Conservation (phyloP, 495 filamentous ascomycete genomes). For the Venustampulla echinocandica region DNA sequence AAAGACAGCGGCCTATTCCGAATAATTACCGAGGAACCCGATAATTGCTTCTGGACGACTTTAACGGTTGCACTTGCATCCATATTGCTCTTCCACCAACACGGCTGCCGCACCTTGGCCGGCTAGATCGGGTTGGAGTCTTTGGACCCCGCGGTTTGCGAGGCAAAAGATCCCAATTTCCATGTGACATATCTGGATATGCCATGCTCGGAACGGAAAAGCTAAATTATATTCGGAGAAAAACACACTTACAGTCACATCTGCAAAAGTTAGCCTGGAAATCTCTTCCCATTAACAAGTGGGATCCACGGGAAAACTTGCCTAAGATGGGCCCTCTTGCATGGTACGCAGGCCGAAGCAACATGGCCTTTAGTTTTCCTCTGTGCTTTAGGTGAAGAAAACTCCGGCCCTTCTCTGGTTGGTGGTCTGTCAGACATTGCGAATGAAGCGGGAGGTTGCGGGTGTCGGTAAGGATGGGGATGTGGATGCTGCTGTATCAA, state of each 20-base stretch:
- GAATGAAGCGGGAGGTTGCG: conserved; percentile 22
- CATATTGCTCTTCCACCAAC: not conserved
- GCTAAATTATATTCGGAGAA: conserved; percentile 6
- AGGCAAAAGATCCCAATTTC: too few species aligned
- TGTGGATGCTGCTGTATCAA: conserved; percentile 24
- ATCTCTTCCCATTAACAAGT: conserved; percentile 1
- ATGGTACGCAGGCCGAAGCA: conserved; percentile 92
- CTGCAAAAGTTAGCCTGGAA: conserved; percentile 17
- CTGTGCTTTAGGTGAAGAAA: conserved; percentile 52
- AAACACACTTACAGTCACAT: conserved; percentile 25
- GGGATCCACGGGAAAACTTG: conserved; percentile 14
- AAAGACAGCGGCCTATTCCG: too few species aligned
- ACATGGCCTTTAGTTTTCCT: conserved; percentile 92
- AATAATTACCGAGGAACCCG: too few species aligned
- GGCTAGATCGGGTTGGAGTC: too few species aligned
- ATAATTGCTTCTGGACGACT: conserved; percentile 5
- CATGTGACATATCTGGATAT: too few species aligned
- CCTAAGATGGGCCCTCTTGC: conserved; percentile 88
- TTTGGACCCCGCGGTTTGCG: too few species aligned
- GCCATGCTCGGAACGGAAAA: conserved; percentile 12
- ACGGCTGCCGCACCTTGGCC: conserved; percentile 8
- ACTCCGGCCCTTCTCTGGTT: conserved; percentile 21
- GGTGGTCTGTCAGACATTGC: conserved; percentile 29
- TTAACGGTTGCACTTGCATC: conserved; percentile 4
- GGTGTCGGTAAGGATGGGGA: conserved; percentile 3